Base-by-base conservation (phyloP, 1,284 basidiomycete species). In the Trichosporon sp. region DNA sequence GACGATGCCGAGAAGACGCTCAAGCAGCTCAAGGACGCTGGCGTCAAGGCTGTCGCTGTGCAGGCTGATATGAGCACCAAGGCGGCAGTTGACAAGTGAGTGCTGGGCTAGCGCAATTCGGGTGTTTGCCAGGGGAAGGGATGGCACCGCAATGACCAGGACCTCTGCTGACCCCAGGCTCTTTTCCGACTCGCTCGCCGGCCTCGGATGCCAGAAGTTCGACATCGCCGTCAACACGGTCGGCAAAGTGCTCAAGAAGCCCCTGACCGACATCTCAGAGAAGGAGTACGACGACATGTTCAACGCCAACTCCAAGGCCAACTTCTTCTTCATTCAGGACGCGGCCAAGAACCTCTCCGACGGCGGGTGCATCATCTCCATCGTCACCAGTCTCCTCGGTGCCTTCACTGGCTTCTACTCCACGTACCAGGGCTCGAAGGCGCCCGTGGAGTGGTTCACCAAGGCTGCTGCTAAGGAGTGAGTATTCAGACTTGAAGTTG, bases 171-270 rank as follows among this genome's bases (percentile, higher is more conserved):
- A 67, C 51, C 2, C 4, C 54, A 74, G 73, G 64, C 70, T 74
- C 8, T 72, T 74, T 68, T 46, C 63, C n/a, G 71, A 74, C 61
- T 68, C 73, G 8, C 68, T 68, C 14, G 31, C 65, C 1, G 71
- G 69, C 21, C 73, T 74, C 37, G 73, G 73, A 37, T 66, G 40
- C 8, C 10, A 21, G 38, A 72, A 68, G 59, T 63, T 75, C 21
- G 74, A 77, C 70, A 64, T 76, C 31, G 76, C 76, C 2, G 72
- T 77, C 74, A 76, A 77, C 71, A 77, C 75, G 6, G 72, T 77
- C 69, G 76, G 76, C 67, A 76, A 76, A 66, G 76, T 77, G 35
- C 73, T 77, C 67, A 77, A 77, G 73, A 77, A 77, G 71, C 72
- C 72, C 8, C 31, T 77, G 56, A 31, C 65, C 59, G 70, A 72